Evolutionary conservation across 768 basidiomycete genomes (phyloP).

Genomic region (Boletus pseudopeckii): DNA sequence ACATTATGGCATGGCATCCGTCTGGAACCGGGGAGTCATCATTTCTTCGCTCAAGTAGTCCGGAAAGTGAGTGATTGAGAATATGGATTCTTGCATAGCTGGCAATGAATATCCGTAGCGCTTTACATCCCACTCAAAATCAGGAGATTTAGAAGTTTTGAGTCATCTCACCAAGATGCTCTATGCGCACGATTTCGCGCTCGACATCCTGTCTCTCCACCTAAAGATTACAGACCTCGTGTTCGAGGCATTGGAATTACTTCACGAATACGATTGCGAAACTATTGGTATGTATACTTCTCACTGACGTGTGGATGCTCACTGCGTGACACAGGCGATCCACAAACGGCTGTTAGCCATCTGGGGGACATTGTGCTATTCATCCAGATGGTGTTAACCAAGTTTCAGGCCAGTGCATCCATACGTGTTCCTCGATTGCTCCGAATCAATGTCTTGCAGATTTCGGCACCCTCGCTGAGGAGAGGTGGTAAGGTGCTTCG

Average conservation of each 20-base stretch:
- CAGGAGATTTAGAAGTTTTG: constrained; percentile 64
- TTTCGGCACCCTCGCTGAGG: constrained; percentile 46
- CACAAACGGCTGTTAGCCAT: constrained; percentile 76
- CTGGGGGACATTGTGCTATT: constrained; percentile 79
- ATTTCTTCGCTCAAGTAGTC: constrained; percentile 52
- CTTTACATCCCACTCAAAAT: constrained; percentile 48
- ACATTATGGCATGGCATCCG: constrained; percentile 41
- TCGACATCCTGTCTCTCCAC: constrained; percentile 73
- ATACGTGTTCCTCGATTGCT: not conserved
- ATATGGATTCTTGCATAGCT: not conserved
- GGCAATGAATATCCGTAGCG: constrained; percentile 40
- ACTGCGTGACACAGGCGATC: constrained; percentile 49
- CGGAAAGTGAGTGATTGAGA: constrained; percentile 45
- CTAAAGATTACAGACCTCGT: constrained; percentile 61
- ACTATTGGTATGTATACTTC: constrained; percentile 58
- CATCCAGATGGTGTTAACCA: constrained; percentile 58
- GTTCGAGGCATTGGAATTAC: constrained; percentile 54
- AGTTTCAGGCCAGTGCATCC: constrained; percentile 53
- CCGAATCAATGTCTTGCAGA: constrained; percentile 34
- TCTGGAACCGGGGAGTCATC: constrained; percentile 55
- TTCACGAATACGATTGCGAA: constrained; percentile 77
- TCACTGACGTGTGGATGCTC: not conserved
- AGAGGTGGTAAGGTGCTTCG: constrained; percentile 46
- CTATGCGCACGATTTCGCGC: constrained; percentile 50
- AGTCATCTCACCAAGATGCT: constrained; percentile 69